Base-by-base conservation (phyloP, 768 basidiomycete species). In the Rossbeevera mucosa region DNA sequence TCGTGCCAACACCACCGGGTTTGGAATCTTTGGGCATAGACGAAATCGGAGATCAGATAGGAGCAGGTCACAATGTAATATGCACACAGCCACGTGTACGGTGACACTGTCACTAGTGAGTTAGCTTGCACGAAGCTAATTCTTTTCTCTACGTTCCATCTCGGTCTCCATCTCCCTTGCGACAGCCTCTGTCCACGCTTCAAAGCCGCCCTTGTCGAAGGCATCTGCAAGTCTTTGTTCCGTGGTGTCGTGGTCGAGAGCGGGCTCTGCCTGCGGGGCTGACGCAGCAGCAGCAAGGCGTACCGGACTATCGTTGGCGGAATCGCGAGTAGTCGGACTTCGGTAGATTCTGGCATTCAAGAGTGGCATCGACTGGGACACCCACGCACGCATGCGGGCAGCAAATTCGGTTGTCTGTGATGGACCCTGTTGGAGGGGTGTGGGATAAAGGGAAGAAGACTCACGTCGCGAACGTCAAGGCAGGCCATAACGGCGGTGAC, bases 371-470 rank as follows among this genome's bases (percentile, higher is more conserved):
- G 71, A 62, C 0, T 67, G 63, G 41, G 74, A 71, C 6, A 88
- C 64, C 2, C 75, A 62, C 4, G 59, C 52, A 9, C 83, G 81
- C 81, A 85, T 83, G 44, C 72, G 68, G 8, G 73, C 66, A 1
- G 80, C 80, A 56, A 88, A 87, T 50, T 86, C 80, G 42, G 76
- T 67, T 1, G 78, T 80, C 81, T 85, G 51, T 54, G 28, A 8
- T 18, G 24, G n/a, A 30, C 7, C 3, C 7, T 18, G 38, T 55
- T 14, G 47, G 57, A 16, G 22, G 25, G 12, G 18, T 20, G 11
- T 1, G 26, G 8, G 26, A 7, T 14, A 5, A 29, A 8, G 26
- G 16, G 13, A 4, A 21, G 11, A 21, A 21, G 7, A 52, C 46
- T 41, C 54, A 87, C 86, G 58, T 82, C 72, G 57, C 75, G 62